Conservation (phyloP, 169 alveolate genomes). For the Plasmodium vivax region DNA sequence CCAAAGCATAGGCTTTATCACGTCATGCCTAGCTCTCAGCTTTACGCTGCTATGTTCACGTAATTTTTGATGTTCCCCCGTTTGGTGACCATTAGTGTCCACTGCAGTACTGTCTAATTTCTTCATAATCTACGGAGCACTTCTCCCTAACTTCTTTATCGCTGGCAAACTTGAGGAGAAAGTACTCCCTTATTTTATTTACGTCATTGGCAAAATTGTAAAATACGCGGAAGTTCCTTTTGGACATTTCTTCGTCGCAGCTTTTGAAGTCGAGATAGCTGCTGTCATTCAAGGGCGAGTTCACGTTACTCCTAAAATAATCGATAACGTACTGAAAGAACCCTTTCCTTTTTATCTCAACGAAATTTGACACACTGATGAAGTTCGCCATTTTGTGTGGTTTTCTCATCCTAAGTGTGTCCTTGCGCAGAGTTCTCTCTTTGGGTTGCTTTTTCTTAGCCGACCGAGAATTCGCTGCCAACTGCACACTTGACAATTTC, state of each 20-base stretch:
- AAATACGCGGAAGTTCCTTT: constrained; percentile 46
- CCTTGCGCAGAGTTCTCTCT: neutral
- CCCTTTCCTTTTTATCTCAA: constrained; percentile 33
- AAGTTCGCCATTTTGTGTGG: constrained; percentile 17
- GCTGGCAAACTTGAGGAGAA: constrained; percentile 21
- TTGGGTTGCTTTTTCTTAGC: neutral
- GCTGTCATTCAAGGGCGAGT: constrained; percentile 4
- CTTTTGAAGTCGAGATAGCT: constrained; percentile 53
- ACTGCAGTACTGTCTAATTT: constrained; percentile 44
- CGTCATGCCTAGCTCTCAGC: neutral
- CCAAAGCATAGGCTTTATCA: neutral
- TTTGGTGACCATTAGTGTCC: neutral
- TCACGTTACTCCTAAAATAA: constrained; percentile 18
- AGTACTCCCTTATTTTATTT: constrained; percentile 42
- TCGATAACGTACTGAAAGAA: constrained; percentile 49
- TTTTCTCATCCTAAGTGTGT: constrained; percentile 3
- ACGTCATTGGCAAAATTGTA: constrained; percentile 38
- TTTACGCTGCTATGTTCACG: neutral
- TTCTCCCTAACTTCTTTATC: constrained; percentile 46
- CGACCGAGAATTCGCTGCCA: constrained; percentile 3
- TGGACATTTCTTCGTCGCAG: constrained; percentile 68
- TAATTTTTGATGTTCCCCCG: neutral
- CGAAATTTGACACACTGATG: constrained; percentile 50
- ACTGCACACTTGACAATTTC: constrained; percentile 48
- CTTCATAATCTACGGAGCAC: constrained; percentile 63